Conservation (phyloP, 73 alveolate genomes). For the Paramecium biaurelia region DNA sequence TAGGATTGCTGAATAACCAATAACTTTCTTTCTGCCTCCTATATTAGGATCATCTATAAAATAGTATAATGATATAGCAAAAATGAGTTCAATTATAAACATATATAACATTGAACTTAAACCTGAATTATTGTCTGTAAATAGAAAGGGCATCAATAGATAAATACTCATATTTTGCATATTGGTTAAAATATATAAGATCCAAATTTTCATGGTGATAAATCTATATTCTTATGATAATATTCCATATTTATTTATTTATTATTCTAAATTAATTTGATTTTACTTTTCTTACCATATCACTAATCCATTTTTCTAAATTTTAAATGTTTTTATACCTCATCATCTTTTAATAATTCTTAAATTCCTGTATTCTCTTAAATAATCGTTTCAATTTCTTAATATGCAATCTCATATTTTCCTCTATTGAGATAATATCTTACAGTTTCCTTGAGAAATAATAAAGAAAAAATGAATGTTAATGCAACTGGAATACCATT, state of each 20-base stretch:
- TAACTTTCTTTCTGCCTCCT: constrained; percentile 15
- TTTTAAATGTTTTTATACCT: background rate
- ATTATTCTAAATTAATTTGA: background rate
- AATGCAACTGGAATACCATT: constrained; percentile 7
- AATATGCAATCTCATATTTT: background rate
- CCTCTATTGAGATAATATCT: background rate
- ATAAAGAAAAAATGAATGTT: background rate
- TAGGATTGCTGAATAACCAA: background rate
- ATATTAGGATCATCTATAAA: background rate
- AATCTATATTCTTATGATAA: constrained; percentile 1
- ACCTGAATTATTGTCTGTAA: background rate
- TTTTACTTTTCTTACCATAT: background rate
- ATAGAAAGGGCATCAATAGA: constrained; percentile 29
- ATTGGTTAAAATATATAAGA: background rate
- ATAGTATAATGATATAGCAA: background rate
- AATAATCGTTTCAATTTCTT: background rate
- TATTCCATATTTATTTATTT: background rate
- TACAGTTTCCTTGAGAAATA: background rate
- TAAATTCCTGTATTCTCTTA: background rate
- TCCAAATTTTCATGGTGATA: background rate
- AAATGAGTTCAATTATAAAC: background rate
- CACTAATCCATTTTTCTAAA: constrained; percentile 5
- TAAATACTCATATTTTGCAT: constrained; percentile 31
- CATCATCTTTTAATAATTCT: background rate
- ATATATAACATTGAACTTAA: background rate